Evolutionary conservation across 805 yeast genomes (phyloP).

Genomic region (Wickerhamomyces bovis): DNA sequence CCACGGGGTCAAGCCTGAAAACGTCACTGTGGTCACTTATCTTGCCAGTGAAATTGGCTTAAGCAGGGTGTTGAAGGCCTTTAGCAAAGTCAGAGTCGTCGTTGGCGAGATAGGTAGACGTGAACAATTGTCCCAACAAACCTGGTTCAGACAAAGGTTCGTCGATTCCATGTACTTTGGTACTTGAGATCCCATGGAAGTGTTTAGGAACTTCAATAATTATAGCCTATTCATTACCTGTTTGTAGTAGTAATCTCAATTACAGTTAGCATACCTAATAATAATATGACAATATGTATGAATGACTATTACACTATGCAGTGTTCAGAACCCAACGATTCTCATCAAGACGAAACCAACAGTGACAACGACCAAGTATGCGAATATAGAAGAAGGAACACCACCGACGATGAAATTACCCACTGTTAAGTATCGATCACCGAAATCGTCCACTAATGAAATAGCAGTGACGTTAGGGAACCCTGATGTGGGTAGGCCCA

Average conservation of each 20-base stretch:
- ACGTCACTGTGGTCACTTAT: slow-evolving; percentile 66
- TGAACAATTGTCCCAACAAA: slow-evolving; percentile 41
- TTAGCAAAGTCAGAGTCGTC: slow-evolving; percentile 53
- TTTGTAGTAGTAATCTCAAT: no score
- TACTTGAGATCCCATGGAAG: slow-evolving; percentile 26
- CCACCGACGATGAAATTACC: slow-evolving; percentile 85
- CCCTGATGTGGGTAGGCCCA: slow-evolving; percentile 97
- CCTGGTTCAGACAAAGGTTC: slow-evolving; percentile 62
- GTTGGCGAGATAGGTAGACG: slow-evolving; percentile 58
- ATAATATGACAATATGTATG: no score
- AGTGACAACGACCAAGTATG: slow-evolving; percentile 66
- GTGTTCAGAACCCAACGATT: slow-evolving; percentile 40
- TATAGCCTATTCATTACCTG: no score
- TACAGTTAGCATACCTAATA: no score
- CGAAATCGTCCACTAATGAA: slow-evolving; percentile 88
- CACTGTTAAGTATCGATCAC: slow-evolving; percentile 84
- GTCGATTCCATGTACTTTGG: slow-evolving; percentile 79
- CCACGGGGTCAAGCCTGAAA: slow-evolving; percentile 57
- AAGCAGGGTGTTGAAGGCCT: slow-evolving; percentile 66
- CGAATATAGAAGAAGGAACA: slow-evolving; percentile 76
- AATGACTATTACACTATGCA: no score
- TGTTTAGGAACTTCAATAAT: no score
- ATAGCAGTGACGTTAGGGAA: slow-evolving; percentile 98
- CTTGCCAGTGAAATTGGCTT: slow-evolving; percentile 76
- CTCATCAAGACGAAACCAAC: slow-evolving; percentile 76